Evolutionary conservation across 2,329 filamentous ascomycete species (phyloP).

Genomic region (Bertia moriformis): DNA sequence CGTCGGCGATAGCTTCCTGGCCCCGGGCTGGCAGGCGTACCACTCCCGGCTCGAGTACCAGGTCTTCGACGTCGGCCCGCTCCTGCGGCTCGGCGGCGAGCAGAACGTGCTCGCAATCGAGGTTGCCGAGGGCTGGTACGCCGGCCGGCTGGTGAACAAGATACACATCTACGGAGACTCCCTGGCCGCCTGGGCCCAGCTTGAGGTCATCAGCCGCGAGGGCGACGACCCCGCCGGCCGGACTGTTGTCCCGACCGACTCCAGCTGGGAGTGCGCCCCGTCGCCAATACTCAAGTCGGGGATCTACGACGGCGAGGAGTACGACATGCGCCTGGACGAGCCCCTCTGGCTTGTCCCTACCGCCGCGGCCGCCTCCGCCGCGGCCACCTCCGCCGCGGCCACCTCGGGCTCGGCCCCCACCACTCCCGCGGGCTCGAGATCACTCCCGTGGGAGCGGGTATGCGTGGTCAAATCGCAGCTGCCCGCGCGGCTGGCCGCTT

Average conservation of each 20-base stretch:
- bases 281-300: conserved; percentile 21
- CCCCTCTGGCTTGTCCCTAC: conserved; percentile 8
- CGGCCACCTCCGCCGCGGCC: conserved; percentile 13
- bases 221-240: conserved; percentile 7
- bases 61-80: conserved; percentile 30
- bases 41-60: conserved; percentile 33
- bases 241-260: conserved; percentile 14
- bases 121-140: conserved; percentile 34
- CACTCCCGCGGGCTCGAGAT: no score
- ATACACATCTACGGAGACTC: conserved; percentile 22
- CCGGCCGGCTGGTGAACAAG: conserved; percentile 17
- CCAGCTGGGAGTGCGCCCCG: conserved; percentile 17
- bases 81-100: conserved; percentile 13
- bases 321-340: conserved; percentile 20
- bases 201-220: conserved; percentile 18
- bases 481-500: conserved; percentile 17
- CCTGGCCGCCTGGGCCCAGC: conserved; percentile 20
- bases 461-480: not conserved
- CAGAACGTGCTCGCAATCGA: conserved; percentile 24
- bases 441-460: no score
- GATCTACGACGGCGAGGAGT: conserved; percentile 37
- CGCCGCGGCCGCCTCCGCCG: conserved; percentile 13
- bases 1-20: conserved; percentile 23
- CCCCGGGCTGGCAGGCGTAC: conserved; percentile 38
- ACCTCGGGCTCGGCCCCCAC: conserved; percentile 9